Percentiles rank a stretch among this genome's conserved stretches.
phyloP scores from a whole-genome alignment of 331 rosid species.

The Acacia concinna region DNA sequence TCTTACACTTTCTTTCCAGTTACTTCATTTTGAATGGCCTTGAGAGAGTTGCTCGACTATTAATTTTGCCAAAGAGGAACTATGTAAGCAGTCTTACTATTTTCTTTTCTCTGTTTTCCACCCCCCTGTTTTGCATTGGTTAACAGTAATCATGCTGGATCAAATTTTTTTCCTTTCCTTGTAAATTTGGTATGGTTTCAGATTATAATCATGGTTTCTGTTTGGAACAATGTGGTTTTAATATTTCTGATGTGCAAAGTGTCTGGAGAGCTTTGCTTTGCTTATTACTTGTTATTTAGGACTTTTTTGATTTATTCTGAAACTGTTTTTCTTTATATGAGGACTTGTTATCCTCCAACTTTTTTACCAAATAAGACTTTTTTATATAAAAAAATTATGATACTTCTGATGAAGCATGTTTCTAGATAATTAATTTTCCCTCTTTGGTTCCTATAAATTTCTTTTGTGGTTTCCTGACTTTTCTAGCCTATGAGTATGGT shows the following conservation, averaged over 20 bases:
- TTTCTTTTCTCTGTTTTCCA: constrained; percentile 11
- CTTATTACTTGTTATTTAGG: not conserved
- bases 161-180: not conserved
- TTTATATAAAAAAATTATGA: not conserved
- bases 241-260: not conserved
- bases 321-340: not conserved
- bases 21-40: constrained; percentile 91
- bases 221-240: not conserved
- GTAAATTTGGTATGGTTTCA: not conserved
- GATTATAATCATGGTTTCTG: not conserved
- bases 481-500: constrained; percentile 83
- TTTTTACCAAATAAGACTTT: not conserved
- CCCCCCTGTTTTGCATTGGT: not conserved
- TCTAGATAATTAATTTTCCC: constrained; percentile 2
- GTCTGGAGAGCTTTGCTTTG: not conserved
- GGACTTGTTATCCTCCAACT: not conserved
- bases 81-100: constrained; percentile 57
- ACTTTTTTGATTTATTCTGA: not conserved
- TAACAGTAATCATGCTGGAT: constrained; percentile 16
- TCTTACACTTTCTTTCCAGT: constrained; percentile 44
- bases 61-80: constrained; percentile 88
- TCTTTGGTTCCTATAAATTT: constrained; percentile 28
- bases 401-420: not conserved
- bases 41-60: constrained; percentile 85
- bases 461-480: constrained; percentile 26